phyloP scores from a whole-genome alignment of 176 grass and related monocot species.

The Oryza meridionalis region DNA sequence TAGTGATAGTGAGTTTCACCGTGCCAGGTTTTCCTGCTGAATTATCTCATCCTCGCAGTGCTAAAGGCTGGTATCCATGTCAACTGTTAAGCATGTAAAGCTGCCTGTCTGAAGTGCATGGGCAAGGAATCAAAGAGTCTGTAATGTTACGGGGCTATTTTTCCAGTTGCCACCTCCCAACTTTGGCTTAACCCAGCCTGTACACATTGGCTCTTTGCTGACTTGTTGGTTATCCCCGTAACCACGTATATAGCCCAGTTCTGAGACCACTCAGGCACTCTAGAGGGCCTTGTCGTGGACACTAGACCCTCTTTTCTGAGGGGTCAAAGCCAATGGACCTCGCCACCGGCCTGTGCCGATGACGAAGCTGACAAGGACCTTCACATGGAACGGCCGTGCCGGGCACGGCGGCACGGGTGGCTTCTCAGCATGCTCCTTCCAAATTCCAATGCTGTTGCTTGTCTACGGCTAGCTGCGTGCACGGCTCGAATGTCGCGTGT shows the following conservation, averaged over 20 bases:
- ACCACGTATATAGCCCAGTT: neutral
- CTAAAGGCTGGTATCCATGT: neutral
- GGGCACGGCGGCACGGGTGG: neutral
- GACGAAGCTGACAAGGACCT: neutral
- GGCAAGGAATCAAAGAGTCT: neutral
- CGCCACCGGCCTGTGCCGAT: neutral
- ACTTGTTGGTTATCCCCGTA: neutral
- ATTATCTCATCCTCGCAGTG: neutral
- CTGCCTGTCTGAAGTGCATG: neutral
- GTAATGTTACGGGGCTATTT: neutral
- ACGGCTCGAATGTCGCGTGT: neutral
- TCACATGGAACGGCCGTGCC: neutral
- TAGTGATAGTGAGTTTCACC: neutral
- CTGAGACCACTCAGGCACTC: neutral
- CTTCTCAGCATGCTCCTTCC: neutral
- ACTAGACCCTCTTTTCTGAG: neutral
- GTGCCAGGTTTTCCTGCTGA: slow-evolving; percentile 3
- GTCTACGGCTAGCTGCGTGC: neutral
- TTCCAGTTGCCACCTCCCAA: neutral
- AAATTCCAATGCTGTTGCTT: neutral
- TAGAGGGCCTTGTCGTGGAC: neutral
- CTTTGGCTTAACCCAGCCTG: neutral
- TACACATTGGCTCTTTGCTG: neutral
- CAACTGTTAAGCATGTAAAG: neutral
- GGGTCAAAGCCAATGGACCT: neutral